Evolutionary conservation across 129 eudicot species (phyloP), one percentile per base, ranked within the genome.

Genomic region (Logfia minima): DNA sequence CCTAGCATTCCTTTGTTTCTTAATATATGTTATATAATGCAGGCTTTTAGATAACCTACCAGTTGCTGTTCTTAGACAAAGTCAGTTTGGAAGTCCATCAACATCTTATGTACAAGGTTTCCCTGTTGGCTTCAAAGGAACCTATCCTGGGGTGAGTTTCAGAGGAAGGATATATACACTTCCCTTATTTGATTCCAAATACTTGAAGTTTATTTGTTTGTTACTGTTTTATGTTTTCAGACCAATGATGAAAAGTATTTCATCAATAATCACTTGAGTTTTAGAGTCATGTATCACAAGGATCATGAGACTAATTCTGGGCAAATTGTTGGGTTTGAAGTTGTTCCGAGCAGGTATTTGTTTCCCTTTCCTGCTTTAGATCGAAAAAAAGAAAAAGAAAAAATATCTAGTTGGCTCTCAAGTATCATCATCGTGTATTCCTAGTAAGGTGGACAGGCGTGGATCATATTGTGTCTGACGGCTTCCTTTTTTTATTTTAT

Each of bases 281-380:
- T 92, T 84, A 86, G 83, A 83, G 94, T 92, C 68, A 86, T 90
- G 89, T 92, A 81, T 71, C 98, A 92, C 83, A 90, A 70, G 79
- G 92, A 92, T 82, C 84, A 65, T 23, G 96, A 88, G 59, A 85
- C 89, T 48, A 87, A 84, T 80, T 75, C 91, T 75, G 90, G 92
- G 77, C 88, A 96, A 79, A 90, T 92, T 77, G 96, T 92, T 64
- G 96, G 96, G 63, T 92, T 92, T 88, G 98, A 92, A 84, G 98
- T 92, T 78, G 77, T 89, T 73, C 98, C 98, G 28, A 70, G 70
- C 96, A 92, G 98, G 98, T 90, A 66, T 67, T 67, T 24, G 63
- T 55, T 68, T 16, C 72, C 18, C 66, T 4, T 66, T 22, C 65
- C 26, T 72, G 35, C 41, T 67, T 13, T 48, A 9, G 21, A 10